Evolutionary conservation across 129 eudicot genomes (phyloP).

Genomic region (Chrysanthemum lavandulifolium): DNA sequence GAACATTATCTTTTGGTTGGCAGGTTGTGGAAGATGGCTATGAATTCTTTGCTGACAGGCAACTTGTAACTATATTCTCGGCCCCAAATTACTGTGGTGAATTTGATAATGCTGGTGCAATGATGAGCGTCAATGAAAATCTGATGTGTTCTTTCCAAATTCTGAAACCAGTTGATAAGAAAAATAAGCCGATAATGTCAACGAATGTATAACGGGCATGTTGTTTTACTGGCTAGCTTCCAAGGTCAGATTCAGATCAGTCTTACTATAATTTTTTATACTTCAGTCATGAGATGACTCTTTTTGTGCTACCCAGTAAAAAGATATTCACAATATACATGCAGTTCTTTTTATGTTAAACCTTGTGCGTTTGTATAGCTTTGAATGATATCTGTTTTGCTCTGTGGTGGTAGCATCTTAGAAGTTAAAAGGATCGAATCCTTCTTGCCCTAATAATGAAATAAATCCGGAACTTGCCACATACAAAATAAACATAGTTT

Average conservation of each 20-base stretch:
- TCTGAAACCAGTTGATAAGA: conserved; percentile 83
- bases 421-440: too few relatives aligned
- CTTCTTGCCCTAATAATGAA: too few relatives aligned
- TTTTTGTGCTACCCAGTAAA: neutral
- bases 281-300: conserved; percentile 6
- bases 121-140: conserved; percentile 83
- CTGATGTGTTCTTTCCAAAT: conserved; percentile 89
- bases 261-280: neutral
- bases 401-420: too few relatives aligned
- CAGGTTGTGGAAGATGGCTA: conserved; percentile 96
- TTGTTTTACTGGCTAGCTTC: neutral
- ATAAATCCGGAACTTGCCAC: neutral
- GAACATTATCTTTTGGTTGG: conserved; percentile 11
- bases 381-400: neutral
- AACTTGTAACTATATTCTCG: conserved; percentile 76
- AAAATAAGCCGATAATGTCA: conserved; percentile 68
- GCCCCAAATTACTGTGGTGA: conserved; percentile 92
- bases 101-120: conserved; percentile 89
- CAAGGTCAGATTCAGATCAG: conserved; percentile 47
- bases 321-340: neutral
- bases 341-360: neutral
- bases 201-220: conserved; percentile 49
- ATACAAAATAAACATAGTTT: neutral
- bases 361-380: neutral
- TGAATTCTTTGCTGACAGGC: conserved; percentile 89